Evolutionary conservation across 306 rosid genomes (phyloP), one percentile per base, ranked within the genome.

Genomic region (Castanea crenata): DNA sequence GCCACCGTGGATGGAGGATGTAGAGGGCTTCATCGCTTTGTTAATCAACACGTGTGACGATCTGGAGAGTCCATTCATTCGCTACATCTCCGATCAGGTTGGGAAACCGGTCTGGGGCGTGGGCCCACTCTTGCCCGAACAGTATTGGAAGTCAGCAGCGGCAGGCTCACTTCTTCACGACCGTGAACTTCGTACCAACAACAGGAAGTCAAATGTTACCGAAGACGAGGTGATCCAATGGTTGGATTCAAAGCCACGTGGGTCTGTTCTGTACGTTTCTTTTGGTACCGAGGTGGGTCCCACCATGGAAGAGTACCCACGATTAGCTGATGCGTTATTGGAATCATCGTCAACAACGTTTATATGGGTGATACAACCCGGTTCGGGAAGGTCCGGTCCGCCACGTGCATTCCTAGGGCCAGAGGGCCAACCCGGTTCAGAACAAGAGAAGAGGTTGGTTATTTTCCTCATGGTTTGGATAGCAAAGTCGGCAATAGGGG

Each of bases 31-130:
- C 0, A 64, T 80, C 5, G 91, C 86, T 0, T 6, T 85, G 77
- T 55, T 92, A 88, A 77, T 92, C 75, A 92, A 92, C 91, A 92
- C 94, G 76, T 90, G 94, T 75, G 88, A 89, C 4, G 94, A 89
- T 59, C 83, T 92, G 8, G 97, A 92, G 80, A 82, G 68, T 69
- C 86, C 86, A 0, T 92, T 92, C 55, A 64, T 92, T 3, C 61
- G 80, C 0, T 89, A 89, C 81, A 14, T 90, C 0, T 73, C 77
- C 0, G 31, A 68, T n/a, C 82, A 81, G 6, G 51, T 80, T 3
- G 76, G 72, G 6, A 86, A 81, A 69, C 93, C 92, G 5, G 88
- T 89, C 1, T 92, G 92, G 91, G 92, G 90, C 3, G 89, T 92
- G 21, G 97, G 97, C 0, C 95, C 95, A 7, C 93, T 92, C 62